These are phyloP conservation scores for Pythium apleroticum DNA, from an alignment of 352 stramenopile genomes.

Conservation along the genomic window DNA sequence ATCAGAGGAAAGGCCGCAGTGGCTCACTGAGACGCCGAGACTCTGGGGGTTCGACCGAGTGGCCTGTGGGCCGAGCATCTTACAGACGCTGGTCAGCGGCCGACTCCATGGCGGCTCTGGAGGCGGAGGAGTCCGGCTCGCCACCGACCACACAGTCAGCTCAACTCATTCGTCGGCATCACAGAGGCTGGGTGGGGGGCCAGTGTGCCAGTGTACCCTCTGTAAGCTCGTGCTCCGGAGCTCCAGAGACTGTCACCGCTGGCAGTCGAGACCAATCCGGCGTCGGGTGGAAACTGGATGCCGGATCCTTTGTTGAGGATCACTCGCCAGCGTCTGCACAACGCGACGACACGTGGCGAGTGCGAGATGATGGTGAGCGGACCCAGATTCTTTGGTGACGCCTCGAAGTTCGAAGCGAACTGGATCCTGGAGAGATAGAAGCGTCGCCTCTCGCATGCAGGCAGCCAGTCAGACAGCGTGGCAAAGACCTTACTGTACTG, in stretches of 20 bases:
- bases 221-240: background rate
- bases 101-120: background rate
- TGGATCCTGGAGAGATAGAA: no score
- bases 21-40: background rate
- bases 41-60: background rate
- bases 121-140: background rate
- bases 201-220: background rate
- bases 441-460: background rate
- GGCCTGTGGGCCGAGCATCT: no score
- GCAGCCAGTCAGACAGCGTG: background rate
- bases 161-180: no score
- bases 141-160: background rate
- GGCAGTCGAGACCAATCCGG: background rate
- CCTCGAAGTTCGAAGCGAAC: background rate
- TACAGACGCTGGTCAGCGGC: background rate
- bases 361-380: background rate
- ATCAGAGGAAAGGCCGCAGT: background rate
- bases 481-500: no score
- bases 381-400: conserved; percentile 1
- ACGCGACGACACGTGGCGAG: background rate
- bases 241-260: background rate
- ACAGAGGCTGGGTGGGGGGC: no score
- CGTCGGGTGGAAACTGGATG: background rate
- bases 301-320: background rate
- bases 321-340: background rate